These are phyloP conservation scores for Rhytidhysteron rufulum DNA, from an alignment of 2,329 filamentous ascomycete species.

Conservation along the genomic window DNA sequence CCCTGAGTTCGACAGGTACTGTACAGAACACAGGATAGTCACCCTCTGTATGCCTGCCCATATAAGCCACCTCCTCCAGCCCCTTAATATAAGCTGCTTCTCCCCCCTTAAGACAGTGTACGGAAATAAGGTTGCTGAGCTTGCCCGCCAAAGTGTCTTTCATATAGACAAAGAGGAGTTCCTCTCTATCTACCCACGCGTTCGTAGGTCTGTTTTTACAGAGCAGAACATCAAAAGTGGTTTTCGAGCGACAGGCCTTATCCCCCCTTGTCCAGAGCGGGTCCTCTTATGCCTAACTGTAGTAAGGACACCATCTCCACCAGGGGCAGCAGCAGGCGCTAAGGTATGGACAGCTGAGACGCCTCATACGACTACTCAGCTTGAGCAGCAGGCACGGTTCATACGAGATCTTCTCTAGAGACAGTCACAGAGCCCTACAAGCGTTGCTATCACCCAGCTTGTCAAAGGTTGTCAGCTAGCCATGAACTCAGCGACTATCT, in stretches of 20 bases:
- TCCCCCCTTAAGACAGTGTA: slow-evolving; percentile 11
- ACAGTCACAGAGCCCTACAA: slow-evolving; percentile 14
- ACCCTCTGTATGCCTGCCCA: slow-evolving; percentile 7
- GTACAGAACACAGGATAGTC: slow-evolving; percentile 4
- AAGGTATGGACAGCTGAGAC: slow-evolving; percentile 13
- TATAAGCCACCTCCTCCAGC: slow-evolving; percentile 3
- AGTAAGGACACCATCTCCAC: slow-evolving; percentile 12
- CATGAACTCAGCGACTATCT: slow-evolving; percentile 5
- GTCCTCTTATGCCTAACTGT: slow-evolving; percentile 14
- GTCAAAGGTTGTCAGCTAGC: slow-evolving; percentile 12
- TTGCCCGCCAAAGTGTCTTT: slow-evolving; percentile 4
- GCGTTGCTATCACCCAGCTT: slow-evolving; percentile 12
- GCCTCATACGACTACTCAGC: slow-evolving; percentile 13
- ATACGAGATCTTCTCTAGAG: slow-evolving; percentile 9
- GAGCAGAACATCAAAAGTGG: slow-evolving; percentile 11
- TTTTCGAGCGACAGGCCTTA: slow-evolving; percentile 12
- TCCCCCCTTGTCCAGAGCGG: slow-evolving; percentile 11
- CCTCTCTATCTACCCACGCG: slow-evolving; percentile 6
- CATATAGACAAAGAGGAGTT: slow-evolving; percentile 8
- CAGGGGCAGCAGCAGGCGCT: slow-evolving; percentile 4
- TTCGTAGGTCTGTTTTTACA: slow-evolving; percentile 5
- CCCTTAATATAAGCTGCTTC: slow-evolving; percentile 8
- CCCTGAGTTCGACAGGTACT: slow-evolving; percentile 3
- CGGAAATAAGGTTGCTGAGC: slow-evolving; percentile 4
- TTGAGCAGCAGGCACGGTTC: slow-evolving; percentile 15